Percentiles rank a stretch among this genome's conserved stretches.
Conservation (phyloP, 768 basidiomycete species). For the Mycena rebaudengoi region DNA sequence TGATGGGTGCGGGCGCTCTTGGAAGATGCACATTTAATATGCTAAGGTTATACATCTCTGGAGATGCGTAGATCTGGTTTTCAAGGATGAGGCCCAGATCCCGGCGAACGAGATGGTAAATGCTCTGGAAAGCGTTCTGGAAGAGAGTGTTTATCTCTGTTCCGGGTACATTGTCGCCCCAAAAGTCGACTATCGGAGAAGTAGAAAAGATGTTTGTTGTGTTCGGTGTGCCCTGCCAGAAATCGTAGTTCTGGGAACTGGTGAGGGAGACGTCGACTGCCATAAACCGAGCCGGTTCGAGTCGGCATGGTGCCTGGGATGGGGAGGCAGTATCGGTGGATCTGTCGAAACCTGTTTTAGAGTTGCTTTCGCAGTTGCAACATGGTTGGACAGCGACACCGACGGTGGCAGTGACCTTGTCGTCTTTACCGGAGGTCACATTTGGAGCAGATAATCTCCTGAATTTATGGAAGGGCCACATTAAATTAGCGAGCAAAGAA, state of each 20-base stretch:
- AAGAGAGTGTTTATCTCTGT: neutral
- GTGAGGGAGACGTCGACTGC: too few species aligned
- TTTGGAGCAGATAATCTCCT: neutral
- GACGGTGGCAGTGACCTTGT: neutral
- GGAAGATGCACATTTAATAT: neutral
- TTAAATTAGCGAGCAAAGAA: too few species aligned
- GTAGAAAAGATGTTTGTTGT: neutral
- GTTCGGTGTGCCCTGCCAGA: too few species aligned
- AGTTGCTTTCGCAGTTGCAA: neutral
- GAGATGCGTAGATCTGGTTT: neutral
- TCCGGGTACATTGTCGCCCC: neutral
- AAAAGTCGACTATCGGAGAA: neutral
- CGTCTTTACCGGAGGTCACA: neutral
- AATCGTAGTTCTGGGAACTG: too few species aligned
- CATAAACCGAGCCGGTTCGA: neutral
- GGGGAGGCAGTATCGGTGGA: neutral
- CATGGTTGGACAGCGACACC: neutral
- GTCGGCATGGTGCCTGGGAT: neutral
- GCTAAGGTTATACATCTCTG: neutral
- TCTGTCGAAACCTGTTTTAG: neutral
- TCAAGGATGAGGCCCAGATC: neutral
- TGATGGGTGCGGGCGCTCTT: too few species aligned
- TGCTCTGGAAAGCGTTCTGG: neutral
- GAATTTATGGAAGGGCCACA: neutral
- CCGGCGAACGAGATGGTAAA: neutral